These are phyloP conservation scores for Macrotyloma uniflorum DNA, from an alignment of 306 rosid genomes.

Conservation along the genomic window DNA sequence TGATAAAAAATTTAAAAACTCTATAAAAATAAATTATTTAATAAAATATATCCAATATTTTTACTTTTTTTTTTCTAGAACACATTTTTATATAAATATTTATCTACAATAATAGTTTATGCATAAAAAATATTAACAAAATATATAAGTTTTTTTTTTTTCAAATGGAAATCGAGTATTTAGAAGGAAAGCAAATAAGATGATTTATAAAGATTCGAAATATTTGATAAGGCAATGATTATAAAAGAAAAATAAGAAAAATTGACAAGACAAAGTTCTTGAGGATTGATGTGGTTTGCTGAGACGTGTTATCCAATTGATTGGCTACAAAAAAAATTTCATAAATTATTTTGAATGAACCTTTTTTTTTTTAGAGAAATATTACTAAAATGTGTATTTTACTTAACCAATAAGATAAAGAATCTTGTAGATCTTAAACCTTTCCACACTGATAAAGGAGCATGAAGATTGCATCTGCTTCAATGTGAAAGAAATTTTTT, in stretches of 20 bases:
- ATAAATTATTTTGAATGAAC: constrained; percentile 16
- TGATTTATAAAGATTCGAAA: neutral
- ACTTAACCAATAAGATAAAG: constrained; percentile 36
- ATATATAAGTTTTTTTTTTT: too few species aligned
- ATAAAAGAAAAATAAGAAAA: neutral
- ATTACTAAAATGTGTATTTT: neutral
- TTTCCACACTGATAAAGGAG: neutral
- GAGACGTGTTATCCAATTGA: constrained; percentile 27
- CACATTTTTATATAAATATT: too few species aligned
- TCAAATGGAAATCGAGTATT: neutral
- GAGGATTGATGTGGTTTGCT: constrained; percentile 23
- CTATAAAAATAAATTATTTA: too few species aligned
- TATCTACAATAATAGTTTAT: too few species aligned
- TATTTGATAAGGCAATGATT: neutral
- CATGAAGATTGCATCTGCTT: neutral
- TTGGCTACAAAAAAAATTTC: constrained; percentile 26
- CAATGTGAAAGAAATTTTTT: neutral
- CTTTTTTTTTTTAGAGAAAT: neutral
- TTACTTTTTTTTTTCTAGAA: too few species aligned
- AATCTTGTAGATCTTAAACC: neutral
- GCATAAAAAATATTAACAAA: too few species aligned
- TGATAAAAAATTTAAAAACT: too few species aligned
- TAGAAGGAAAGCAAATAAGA: neutral
- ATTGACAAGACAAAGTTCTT: constrained; percentile 34
- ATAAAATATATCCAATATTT: too few species aligned